Evolutionary conservation across 2,329 filamentous ascomycete genomes (phyloP).

Genomic region (Fusarium sp.): DNA sequence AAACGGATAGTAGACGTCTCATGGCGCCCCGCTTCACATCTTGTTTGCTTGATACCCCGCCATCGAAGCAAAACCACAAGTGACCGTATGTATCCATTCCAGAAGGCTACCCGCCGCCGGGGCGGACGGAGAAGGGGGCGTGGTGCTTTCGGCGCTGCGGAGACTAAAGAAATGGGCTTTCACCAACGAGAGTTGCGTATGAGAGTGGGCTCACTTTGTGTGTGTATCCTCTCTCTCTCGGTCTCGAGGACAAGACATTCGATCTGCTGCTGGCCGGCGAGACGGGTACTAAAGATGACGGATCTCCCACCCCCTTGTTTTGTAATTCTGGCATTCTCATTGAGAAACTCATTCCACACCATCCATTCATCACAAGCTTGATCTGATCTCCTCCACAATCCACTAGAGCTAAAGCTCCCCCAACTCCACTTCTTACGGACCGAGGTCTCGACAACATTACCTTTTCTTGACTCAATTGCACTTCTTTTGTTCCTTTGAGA

Average conservation of each 20-base stretch:
- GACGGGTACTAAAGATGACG: constrained; percentile 29
- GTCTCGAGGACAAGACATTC: not conserved
- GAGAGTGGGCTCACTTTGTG: constrained; percentile 8
- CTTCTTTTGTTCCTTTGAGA: not conserved
- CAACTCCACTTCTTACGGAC: constrained; percentile 18
- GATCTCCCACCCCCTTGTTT: constrained; percentile 7
- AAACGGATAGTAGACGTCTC: constrained; percentile 5
- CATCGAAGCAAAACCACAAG: constrained; percentile 28
- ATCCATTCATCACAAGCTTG: constrained; percentile 9
- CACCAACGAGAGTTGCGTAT: constrained; percentile 25
- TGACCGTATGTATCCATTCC: not conserved
- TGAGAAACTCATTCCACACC: constrained; percentile 3
- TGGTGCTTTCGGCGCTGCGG: constrained; percentile 37
- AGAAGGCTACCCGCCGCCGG: not conserved
- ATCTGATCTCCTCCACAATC: constrained; percentile 10
- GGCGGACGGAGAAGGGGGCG: constrained; percentile 19
- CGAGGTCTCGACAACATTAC: constrained; percentile 20
- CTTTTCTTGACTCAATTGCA: constrained; percentile 1
- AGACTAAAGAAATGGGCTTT: constrained; percentile 19
- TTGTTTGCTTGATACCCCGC: constrained; percentile 33
- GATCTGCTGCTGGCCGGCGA: constrained; percentile 9
- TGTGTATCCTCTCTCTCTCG: not conserved
- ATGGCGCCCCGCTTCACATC: constrained; percentile 16
- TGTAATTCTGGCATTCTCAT: constrained; percentile 2
- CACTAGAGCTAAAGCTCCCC: constrained; percentile 7